Evolutionary conservation across 176 grass and related monocot species (phyloP), one percentile per base, ranked within the genome.

Genomic region (Oryza longistaminata): DNA sequence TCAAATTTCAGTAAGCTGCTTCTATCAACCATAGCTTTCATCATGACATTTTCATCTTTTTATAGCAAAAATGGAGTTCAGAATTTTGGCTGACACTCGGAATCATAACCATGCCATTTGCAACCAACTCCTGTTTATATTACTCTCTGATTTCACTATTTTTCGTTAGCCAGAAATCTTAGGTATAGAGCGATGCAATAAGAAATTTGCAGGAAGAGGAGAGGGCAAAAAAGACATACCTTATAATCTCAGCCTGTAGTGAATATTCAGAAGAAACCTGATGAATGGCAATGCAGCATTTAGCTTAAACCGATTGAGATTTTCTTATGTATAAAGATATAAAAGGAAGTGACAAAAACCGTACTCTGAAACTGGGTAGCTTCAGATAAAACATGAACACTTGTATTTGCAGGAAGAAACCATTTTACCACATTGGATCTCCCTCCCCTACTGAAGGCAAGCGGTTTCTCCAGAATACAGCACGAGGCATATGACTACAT

Each of bases 401-500:
- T 83, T 89, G 65, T 83, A 88, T 37, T 81, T 93, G 83, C 86
- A 98, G 93, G 91, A 52, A 87, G 53, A 55, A 39, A 81, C 27
- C 61, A 82, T 58, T 82, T 62, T 39, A 84, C 24, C 9, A 81
- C 68, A 82, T 64, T 46, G 29, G 49, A 79, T 73, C 81, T 86
- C 45, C 89, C 96, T 27, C 83, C 89, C 31, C 67, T 98, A 27
- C 26, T 73, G 71, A 73, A 87, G 80, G 96, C 93, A 70, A 92
- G 93, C 88, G 88, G 88, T 69, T 98, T 95, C 85, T 74, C 87
- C 9, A 40, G 31, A 72, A 45, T 68, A 55, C 33, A 67, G 40
- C 71, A 67, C 24, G 81, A 94, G 64, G 46, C 75, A 61, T 98
- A 87, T 22, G 93, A 95, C 74, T 95, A 98, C 85, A 98, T 98